Base-by-base conservation (phyloP, 345 rosid genomes). In the Schrenkiella parvula region DNA sequence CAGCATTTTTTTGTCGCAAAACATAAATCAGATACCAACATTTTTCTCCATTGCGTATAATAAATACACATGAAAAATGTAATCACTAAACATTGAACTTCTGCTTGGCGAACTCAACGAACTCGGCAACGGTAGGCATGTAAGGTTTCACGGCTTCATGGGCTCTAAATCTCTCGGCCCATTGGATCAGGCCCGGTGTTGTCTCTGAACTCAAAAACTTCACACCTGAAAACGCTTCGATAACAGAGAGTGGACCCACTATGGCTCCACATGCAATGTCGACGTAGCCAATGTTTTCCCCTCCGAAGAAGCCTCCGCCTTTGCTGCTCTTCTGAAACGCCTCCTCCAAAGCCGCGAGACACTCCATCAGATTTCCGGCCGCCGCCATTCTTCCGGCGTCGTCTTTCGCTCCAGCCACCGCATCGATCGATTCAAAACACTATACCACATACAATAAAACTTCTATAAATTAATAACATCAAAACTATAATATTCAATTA, bases 261-360 rank as follows among this genome's bases (percentile, higher is more conserved):
- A 41, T 67, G 62, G 82, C 18, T 0, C 97, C 97, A 32, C 85
- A 67, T 1, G 90, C 89, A 11, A 91, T 85, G 67, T 91, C 97
- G 0, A 86, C 54, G 26, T 43, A 85, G 4, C 96, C 96, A 34
- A 91, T 82, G 39, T 63, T 64, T 62, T 78, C 82, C 3, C 91
- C 97, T 6, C 98, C 92, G 19, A 89, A 92, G 78, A 85, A 92
- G 15, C 70, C 62, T 59, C 80, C 82, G 11, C 98, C 98, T 68
- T 89, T 81, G 85, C 90, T 83, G 31, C 78, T 68, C 71, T 82
- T 84, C 21, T n/a, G 41, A 63, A 74, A 88, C 2, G 83, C 86
- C 6, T 80, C 95, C 63, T 90, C 95, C 62, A 92, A 29, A 11
- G 79, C 35, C 12, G n/a, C 68, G 21, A 92, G 8, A 23, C 78